These are phyloP conservation scores for Sarocladiaceae sp. DNA, from an alignment of 2,329 filamentous ascomycete genomes.

Conservation along the genomic window DNA sequence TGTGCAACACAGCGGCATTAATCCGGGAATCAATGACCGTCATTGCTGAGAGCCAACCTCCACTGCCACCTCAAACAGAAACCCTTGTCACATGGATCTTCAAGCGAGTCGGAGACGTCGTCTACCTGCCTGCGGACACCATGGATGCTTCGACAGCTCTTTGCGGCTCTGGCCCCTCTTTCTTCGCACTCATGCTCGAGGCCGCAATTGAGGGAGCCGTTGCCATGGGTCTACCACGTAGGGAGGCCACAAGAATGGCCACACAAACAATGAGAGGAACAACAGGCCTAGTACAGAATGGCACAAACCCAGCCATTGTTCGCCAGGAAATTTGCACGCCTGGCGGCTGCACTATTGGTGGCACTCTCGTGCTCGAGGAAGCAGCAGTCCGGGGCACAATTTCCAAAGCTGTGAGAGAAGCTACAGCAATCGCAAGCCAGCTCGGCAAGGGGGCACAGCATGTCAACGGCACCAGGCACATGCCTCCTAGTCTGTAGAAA, in stretches of 20 bases:
- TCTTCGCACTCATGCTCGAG: constrained; percentile 72
- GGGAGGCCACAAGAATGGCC: constrained; percentile 72
- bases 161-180: constrained; percentile 71
- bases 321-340: constrained; percentile 75
- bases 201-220: constrained; percentile 73
- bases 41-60: constrained; percentile 59
- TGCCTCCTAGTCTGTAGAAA: background rate
- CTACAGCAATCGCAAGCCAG: constrained; percentile 65
- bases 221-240: constrained; percentile 70
- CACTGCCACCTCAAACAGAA: constrained; percentile 49
- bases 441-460: constrained; percentile 39
- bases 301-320: constrained; percentile 71
- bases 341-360: constrained; percentile 74
- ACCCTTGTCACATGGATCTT: constrained; percentile 72
- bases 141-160: constrained; percentile 74
- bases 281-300: constrained; percentile 62
- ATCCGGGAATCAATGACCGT: constrained; percentile 82
- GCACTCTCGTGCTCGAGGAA: constrained; percentile 70
- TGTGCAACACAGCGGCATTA: constrained; percentile 80
- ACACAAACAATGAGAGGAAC: constrained; percentile 75
- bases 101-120: constrained; percentile 65
- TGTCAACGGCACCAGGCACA: constrained; percentile 29
- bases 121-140: constrained; percentile 59
- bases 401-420: constrained; percentile 65
- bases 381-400: constrained; percentile 64